Percentiles rank a stretch among this genome's conserved stretches.
These are phyloP conservation scores for Scheffersomyces illinoinensis DNA, from an alignment of 1,139 yeast genomes.

Conservation along the genomic window DNA sequence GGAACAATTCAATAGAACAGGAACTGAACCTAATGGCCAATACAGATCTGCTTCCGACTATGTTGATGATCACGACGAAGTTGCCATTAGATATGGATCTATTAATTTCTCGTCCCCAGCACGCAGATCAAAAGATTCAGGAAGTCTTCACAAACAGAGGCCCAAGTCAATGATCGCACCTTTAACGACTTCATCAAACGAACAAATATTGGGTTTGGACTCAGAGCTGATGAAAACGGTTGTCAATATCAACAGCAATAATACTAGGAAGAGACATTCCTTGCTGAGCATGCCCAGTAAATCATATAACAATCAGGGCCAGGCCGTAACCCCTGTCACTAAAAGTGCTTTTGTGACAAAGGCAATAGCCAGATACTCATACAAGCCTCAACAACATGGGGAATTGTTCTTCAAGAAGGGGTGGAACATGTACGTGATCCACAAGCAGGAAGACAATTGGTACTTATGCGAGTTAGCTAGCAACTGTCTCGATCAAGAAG, in stretches of 20 bases:
- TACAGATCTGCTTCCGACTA: constrained; percentile 28
- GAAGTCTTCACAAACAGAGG: constrained; percentile 14
- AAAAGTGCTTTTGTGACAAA: constrained; percentile 57
- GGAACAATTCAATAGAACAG: constrained; percentile 8
- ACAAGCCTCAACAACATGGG: constrained; percentile 76
- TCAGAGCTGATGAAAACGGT: constrained; percentile 16
- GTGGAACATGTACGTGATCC: constrained; percentile 68
- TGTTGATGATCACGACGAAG: constrained; percentile 38
- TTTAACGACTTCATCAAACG: constrained; percentile 2
- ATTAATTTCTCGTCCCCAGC: constrained; percentile 25
- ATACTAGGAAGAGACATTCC: constrained; percentile 5
- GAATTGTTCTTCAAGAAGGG: constrained; percentile 75
- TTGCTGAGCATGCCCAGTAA: constrained; percentile 16
- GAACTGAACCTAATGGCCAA: constrained; percentile 21
- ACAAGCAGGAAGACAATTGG: constrained; percentile 88
- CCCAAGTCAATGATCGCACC: constrained; percentile 47
- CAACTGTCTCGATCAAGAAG: constrained; percentile 48
- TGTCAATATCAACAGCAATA: constrained; percentile 7
- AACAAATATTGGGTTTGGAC: constrained; percentile 2
- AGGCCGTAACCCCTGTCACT: constrained; percentile 33
- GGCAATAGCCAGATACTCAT: constrained; percentile 69
- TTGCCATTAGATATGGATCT: constrained; percentile 42
- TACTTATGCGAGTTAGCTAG: constrained; percentile 74
- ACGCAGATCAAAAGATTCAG: not conserved
- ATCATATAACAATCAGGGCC: constrained; percentile 31